A percentile compares a stretch with the other conserved stretches of the same genome.
Conservation (phyloP, 1,284 basidiomycete genomes). For the Ceratobasidium sp. region DNA sequence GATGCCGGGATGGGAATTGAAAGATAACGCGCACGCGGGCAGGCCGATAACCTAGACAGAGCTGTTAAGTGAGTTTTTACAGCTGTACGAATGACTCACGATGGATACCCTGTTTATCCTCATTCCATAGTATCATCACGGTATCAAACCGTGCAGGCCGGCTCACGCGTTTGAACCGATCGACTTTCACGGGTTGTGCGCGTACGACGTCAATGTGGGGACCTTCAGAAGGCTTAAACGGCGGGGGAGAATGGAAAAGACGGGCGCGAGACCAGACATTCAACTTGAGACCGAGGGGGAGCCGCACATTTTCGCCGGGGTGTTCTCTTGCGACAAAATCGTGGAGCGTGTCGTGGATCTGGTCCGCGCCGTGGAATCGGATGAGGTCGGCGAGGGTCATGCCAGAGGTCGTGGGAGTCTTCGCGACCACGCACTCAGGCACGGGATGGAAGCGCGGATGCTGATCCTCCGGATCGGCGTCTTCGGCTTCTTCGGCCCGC, state of each 20-base stretch:
- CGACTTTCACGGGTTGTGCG: neutral
- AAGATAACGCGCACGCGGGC: neutral
- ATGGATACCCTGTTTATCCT: neutral
- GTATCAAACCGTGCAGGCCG: slow-evolving; percentile 14
- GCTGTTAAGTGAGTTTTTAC: neutral
- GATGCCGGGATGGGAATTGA: neutral
- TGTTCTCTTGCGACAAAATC: neutral
- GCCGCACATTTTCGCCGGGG: neutral
- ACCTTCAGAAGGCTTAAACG: slow-evolving; percentile 11
- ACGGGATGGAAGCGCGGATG: neutral
- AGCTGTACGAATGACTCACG: neutral
- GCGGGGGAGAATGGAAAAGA: slow-evolving; percentile 19
- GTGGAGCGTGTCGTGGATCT: neutral
- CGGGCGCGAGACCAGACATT: slow-evolving; percentile 13
- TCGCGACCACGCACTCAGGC: neutral
- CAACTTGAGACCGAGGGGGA: neutral
- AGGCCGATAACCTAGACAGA: neutral
- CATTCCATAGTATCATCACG: neutral
- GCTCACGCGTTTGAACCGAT: neutral
- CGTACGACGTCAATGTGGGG: slow-evolving; percentile 1
- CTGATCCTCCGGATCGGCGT: neutral
- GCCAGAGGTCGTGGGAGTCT: neutral
- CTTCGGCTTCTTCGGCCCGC: neutral
- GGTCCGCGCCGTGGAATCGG: slow-evolving; percentile 2
- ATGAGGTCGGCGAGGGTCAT: neutral